Conservation (phyloP, 768 basidiomycete species). For the Mycena indigotica region DNA sequence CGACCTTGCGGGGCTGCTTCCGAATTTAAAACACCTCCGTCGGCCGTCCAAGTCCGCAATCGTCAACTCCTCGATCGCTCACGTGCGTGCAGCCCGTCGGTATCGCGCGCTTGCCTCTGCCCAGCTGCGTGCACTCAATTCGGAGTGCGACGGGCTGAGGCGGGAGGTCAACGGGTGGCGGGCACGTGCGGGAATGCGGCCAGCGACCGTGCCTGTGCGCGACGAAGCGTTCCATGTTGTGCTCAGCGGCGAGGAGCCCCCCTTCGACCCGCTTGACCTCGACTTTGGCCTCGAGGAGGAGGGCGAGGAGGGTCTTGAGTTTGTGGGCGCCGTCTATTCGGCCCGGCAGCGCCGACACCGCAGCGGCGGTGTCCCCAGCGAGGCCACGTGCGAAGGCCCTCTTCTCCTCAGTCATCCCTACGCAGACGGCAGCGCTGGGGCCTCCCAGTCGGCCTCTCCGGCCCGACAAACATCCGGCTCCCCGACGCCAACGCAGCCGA, state of each 20-base stretch:
- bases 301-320: constrained; percentile 29
- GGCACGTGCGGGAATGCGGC: constrained; percentile 13
- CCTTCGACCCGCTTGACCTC: constrained; percentile 44
- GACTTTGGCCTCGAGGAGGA: constrained; percentile 36
- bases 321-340: background rate
- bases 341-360: too few species aligned
- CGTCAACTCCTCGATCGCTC: constrained; percentile 75
- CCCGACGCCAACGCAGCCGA: background rate
- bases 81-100: constrained; percentile 60
- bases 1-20: constrained; percentile 70
- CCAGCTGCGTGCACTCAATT: constrained; percentile 44
- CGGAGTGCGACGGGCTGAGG: constrained; percentile 30
- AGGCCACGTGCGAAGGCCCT: background rate
- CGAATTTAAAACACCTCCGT: constrained; percentile 66
- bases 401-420: background rate
- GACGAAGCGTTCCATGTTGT: constrained; percentile 54
- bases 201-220: constrained; percentile 41
- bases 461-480: background rate
- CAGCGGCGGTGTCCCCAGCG: background rate
- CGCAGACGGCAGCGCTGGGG: background rate
- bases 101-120: constrained; percentile 60
- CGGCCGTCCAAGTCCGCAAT: constrained; percentile 78
- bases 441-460: background rate
- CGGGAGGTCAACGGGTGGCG: constrained; percentile 24
- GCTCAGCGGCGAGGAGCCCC: constrained; percentile 50